Conservation (phyloP, 108 stramenopile genomes). For the Skeletonema potamos region DNA sequence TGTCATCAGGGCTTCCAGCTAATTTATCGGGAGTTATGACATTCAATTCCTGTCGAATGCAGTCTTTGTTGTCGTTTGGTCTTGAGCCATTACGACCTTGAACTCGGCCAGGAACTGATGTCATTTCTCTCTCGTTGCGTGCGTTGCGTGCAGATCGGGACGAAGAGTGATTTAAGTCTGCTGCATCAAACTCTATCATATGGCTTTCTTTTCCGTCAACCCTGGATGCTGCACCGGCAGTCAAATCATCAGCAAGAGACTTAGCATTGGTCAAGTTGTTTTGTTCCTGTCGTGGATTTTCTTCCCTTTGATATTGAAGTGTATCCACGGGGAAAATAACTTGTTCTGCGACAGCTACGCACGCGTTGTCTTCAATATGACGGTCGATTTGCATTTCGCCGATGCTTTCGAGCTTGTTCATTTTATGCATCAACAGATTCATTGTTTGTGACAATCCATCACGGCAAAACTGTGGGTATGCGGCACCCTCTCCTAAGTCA, state of each 20-base stretch:
- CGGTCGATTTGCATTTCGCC: neutral
- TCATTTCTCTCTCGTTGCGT: neutral
- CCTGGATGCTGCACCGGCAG: constrained; percentile 1
- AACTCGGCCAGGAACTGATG: too few relatives aligned
- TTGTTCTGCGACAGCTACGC: neutral
- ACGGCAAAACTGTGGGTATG: neutral
- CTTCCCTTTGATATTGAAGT: neutral
- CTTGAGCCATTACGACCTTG: too few relatives aligned
- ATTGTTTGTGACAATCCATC: neutral
- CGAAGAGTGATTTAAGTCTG: neutral
- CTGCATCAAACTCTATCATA: neutral
- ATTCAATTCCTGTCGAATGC: too few relatives aligned
- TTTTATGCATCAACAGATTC: neutral
- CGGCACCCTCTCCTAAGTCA: neutral
- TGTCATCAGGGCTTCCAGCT: neutral
- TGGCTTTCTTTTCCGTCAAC: neutral
- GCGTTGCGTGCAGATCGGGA: neutral
- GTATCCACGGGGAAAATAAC: neutral
- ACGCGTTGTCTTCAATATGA: neutral
- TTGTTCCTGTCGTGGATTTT: constrained; percentile 6
- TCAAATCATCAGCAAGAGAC: constrained; percentile 47
- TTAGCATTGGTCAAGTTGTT: constrained; percentile 7
- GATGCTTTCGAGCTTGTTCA: neutral
- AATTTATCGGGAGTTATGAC: neutral
- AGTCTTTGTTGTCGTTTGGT: too few relatives aligned